Base-by-base conservation (phyloP, 2,329 filamentous ascomycete species). In the Colletotrichum eremochloae region DNA sequence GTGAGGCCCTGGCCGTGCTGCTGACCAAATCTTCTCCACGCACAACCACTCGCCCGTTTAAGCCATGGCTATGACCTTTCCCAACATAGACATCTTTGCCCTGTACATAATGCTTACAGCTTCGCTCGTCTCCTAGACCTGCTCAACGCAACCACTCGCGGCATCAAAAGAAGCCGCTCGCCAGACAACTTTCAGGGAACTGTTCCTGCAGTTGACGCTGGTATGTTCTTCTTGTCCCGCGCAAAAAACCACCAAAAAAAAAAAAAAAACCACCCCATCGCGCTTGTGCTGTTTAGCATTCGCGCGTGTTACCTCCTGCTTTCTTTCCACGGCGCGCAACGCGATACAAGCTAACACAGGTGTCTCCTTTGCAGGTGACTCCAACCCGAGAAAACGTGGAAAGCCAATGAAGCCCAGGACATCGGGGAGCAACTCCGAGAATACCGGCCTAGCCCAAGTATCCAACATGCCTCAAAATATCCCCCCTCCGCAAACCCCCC, bases 111-210 rank as follows among this genome's bases (percentile, higher is more conserved):
- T 79, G 76, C 80, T 82, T 76, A 81, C 76, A 61, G 62, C 58
- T 68, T 61, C 65, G 36, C 52, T 58, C 77, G 76, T 76, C 76
- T 68, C 71, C 83, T 78, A 88, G 90, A 84, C 82, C 81, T 83
- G 82, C 85, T 83, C 81, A 83, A 83, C 77, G 85, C 82, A 86
- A 84, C 80, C 83, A 79, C 91, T 76, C 91, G 93, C 81, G 93
- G 93, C 77, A 85, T 92, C 78, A 97, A 97, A 86, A 90, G 94
- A 82, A 93, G 90, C 86, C 91, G 93, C 75, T 95, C 94, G 76
- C 92, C 93, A 77, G 90, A 93, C 77, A 84, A 81, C 72, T 90
- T 91, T 83, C 87, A 86, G 81, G 88, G 90, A 79, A 81, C 85
- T 75, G 83, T 83, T 68, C 86, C 89, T 80, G 91, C 61, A 62